Conservation (phyloP, 129 eudicot genomes). For the Flaveria trinervia region DNA sequence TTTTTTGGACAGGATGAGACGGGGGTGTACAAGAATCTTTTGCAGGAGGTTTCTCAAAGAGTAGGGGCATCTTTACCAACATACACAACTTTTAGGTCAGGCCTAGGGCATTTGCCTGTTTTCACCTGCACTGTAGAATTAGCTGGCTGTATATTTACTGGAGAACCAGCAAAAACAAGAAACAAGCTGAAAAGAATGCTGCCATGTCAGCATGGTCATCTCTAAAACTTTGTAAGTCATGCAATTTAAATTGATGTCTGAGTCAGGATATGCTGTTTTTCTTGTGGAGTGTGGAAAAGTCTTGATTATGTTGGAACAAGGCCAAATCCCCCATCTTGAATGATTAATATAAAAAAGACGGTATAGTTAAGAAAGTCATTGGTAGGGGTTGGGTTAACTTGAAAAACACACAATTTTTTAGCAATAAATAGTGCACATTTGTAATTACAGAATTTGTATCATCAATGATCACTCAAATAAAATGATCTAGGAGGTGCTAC, state of each 20-base stretch:
- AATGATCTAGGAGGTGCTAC: background rate
- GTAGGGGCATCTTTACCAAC: constrained; percentile 86
- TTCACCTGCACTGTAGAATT: constrained; percentile 87
- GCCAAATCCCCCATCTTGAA: background rate
- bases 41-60: constrained; percentile 96
- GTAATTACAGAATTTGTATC: background rate
- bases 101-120: constrained; percentile 83
- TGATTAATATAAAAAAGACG: background rate
- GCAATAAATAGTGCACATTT: background rate
- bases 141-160: constrained; percentile 79
- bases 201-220: constrained; percentile 97
- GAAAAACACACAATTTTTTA: background rate
- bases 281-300: background rate
- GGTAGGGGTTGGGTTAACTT: background rate
- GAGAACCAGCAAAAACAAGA: constrained; percentile 94
- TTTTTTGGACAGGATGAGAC: constrained; percentile 71
- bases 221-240: constrained; percentile 68
- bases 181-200: constrained; percentile 97
- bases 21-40: constrained; percentile 91
- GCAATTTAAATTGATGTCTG: constrained; percentile 1
- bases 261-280: background rate
- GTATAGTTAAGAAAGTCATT: background rate
- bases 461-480: background rate
- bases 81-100: constrained; percentile 74
- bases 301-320: background rate